phyloP scores from a whole-genome alignment of 352 stramenopile species.

The Phytopythium litorale region DNA sequence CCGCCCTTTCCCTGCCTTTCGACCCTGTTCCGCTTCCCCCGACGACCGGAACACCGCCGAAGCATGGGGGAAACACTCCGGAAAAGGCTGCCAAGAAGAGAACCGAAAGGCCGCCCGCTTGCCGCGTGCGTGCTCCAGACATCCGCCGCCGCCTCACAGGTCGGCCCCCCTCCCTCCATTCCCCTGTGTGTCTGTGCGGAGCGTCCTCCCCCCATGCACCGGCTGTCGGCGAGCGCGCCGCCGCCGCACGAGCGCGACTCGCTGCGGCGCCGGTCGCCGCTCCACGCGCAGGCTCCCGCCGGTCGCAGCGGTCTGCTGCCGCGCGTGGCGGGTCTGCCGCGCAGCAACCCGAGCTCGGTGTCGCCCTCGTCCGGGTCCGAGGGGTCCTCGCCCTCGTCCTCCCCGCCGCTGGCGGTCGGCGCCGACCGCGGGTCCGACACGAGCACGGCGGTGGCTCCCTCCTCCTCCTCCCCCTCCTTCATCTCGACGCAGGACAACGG shows the following conservation, averaged over 20 bases:
- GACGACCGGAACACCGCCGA: constrained; percentile 1
- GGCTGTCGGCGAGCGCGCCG: neutral
- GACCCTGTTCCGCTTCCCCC: neutral
- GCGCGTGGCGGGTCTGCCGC: neutral
- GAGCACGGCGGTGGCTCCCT: neutral
- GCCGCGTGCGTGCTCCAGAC: neutral
- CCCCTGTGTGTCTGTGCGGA: neutral
- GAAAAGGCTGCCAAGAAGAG: neutral
- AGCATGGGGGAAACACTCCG: neutral
- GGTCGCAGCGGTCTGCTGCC: neutral
- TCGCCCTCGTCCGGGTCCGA: neutral
- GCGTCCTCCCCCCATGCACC: neutral
- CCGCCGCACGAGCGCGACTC: neutral
- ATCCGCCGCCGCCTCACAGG: neutral
- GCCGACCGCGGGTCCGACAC: neutral
- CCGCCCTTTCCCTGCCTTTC: neutral
- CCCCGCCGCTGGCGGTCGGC: constrained; percentile 1
- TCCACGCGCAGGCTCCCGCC: no score
- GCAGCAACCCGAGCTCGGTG: neutral
- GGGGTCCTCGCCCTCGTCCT: neutral
- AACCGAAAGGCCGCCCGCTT: neutral
- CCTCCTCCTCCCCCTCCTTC: neutral
- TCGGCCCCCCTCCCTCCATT: neutral
- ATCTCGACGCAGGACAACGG: no score
- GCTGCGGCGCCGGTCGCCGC: constrained; percentile 2